Percentiles rank a stretch among this genome's conserved stretches.
Conservation (phyloP, 2,329 filamentous ascomycete genomes). For the Fusarium sp. region DNA sequence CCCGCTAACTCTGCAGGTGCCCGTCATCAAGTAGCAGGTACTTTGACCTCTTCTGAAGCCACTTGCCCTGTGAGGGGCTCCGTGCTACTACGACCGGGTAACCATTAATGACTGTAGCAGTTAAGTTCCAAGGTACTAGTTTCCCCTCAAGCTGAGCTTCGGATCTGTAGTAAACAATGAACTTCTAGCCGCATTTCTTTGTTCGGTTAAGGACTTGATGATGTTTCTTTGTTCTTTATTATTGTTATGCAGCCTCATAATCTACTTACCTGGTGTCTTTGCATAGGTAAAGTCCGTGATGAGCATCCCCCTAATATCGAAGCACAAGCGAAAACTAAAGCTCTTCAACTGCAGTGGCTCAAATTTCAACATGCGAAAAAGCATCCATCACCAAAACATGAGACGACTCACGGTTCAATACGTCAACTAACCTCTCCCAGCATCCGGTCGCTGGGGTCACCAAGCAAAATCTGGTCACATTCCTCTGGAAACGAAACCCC, state of each 20-base stretch:
- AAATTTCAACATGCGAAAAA: slow-evolving; percentile 3
- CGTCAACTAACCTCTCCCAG: slow-evolving; percentile 19
- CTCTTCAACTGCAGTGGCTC: neutral
- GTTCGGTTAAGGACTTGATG: neutral
- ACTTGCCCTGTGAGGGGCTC: slow-evolving; percentile 25
- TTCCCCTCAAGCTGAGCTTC: neutral
- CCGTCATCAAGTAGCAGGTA: slow-evolving; percentile 28
- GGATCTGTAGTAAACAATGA: neutral
- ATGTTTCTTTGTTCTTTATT: neutral
- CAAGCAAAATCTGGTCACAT: slow-evolving; percentile 40
- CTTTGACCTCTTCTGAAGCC: neutral
- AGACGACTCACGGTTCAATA: slow-evolving; percentile 16
- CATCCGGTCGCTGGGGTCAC: slow-evolving; percentile 34
- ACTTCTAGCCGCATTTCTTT: slow-evolving; percentile 16
- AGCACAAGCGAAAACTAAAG: neutral
- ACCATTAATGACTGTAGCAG: slow-evolving; percentile 26
- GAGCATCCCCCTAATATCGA: neutral
- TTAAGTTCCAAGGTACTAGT: neutral
- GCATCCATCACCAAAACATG: slow-evolving; percentile 7
- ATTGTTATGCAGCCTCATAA: neutral
- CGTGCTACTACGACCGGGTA: slow-evolving; percentile 33
- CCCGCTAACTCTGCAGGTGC: slow-evolving; percentile 22
- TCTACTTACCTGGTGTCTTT: neutral
- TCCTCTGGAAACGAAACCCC: slow-evolving; percentile 43
- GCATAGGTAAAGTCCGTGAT: neutral